Percentiles rank a stretch among this genome's conserved stretches.
Evolutionary conservation across 179 eudicot species (phyloP).

Genomic region (Spergularia azorica): DNA sequence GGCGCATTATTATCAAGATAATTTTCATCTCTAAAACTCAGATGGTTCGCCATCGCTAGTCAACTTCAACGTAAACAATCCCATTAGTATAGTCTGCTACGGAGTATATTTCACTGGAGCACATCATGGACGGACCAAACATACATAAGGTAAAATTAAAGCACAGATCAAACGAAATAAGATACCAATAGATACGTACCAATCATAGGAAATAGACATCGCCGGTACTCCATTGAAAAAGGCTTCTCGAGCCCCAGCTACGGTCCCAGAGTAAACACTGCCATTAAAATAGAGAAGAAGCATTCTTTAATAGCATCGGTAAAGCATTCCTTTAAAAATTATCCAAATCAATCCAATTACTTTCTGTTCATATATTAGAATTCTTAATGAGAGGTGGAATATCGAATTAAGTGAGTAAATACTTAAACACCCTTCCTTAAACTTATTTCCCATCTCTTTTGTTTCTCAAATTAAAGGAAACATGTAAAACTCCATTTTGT

Average conservation of each 20-base stretch:
- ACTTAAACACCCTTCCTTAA: too few relatives aligned
- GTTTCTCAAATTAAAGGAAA: too few relatives aligned
- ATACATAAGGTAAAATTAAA: not conserved
- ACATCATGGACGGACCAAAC: not conserved
- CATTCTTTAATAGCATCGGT: not conserved
- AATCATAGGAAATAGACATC: conserved; percentile 79
- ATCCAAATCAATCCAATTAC: too few relatives aligned
- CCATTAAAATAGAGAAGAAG: not conserved
- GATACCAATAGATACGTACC: conserved; percentile 42
- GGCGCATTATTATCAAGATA: not conserved
- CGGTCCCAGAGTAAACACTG: conserved; percentile 96
- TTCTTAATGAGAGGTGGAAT: too few relatives aligned
- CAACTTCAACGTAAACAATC: not conserved
- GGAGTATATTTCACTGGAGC: not conserved
- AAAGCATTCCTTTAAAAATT: not conserved
- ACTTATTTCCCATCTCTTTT: too few relatives aligned
- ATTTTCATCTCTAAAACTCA: not conserved
- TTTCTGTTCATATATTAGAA: not conserved
- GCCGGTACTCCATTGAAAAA: conserved; percentile 70
- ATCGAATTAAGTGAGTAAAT: too few relatives aligned
- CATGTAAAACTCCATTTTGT: too few relatives aligned
- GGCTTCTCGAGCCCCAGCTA: conserved; percentile 98
- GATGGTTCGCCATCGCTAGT: not conserved
- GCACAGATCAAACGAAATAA: not conserved
- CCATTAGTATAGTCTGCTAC: not conserved